These are phyloP conservation scores for Penstemon eatonii DNA, from an alignment of 257 asterid genomes.

Conservation along the genomic window DNA sequence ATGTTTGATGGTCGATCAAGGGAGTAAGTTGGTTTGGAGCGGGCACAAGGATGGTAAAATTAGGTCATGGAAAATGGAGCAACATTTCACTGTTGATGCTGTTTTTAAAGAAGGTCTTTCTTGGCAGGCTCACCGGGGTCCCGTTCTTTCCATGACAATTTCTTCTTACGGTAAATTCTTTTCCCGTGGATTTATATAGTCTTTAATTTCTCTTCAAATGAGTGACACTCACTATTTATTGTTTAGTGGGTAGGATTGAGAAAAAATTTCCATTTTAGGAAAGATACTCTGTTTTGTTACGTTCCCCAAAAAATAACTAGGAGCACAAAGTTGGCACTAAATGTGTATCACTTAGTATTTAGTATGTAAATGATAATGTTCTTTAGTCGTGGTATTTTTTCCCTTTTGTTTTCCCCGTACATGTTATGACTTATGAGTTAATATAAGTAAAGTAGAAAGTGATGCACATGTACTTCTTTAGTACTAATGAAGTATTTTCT, in stretches of 20 bases:
- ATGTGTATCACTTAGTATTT: background rate
- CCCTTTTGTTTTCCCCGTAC: background rate
- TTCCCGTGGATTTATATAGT: background rate
- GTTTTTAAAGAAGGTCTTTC: slow-evolving; percentile 76
- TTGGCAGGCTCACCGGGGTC: slow-evolving; percentile 96
- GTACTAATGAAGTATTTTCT: too few species aligned
- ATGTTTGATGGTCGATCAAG: slow-evolving; percentile 77
- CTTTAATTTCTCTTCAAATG: background rate
- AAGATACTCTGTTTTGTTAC: too few species aligned
- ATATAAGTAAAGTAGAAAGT: too few species aligned
- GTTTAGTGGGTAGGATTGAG: too few species aligned
- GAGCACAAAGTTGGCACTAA: too few species aligned
- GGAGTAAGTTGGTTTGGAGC: slow-evolving; percentile 81
- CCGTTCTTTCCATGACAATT: slow-evolving; percentile 65
- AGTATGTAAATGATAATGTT: background rate
- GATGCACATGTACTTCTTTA: too few species aligned
- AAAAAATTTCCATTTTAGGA: too few species aligned
- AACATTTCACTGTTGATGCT: slow-evolving; percentile 49
- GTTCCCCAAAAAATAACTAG: too few species aligned
- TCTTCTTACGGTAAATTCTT: slow-evolving; percentile 72
- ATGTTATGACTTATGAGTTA: too few species aligned
- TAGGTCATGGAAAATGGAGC: slow-evolving; percentile 88
- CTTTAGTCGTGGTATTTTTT: background rate
- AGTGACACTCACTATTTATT: background rate
- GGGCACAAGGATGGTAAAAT: slow-evolving; percentile 96